Evolutionary conservation across 805 yeast genomes (phyloP).

Genomic region (Metschnikowia amazonensis): DNA sequence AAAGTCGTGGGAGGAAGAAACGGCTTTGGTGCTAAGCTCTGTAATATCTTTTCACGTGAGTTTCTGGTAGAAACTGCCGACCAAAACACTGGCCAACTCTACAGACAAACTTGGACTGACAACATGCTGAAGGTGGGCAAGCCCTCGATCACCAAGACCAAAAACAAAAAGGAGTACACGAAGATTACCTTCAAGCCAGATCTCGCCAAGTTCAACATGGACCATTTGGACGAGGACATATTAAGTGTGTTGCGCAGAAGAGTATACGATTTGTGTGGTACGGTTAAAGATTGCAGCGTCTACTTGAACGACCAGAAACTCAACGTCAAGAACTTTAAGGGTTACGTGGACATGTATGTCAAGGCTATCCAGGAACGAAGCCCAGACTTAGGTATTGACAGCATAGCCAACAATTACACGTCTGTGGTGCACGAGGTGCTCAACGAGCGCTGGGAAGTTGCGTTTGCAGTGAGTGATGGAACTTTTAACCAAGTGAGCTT

Average conservation of each 20-base stretch:
- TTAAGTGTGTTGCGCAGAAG: slow-evolving; percentile 85
- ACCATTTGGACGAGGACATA: slow-evolving; percentile 74
- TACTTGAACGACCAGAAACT: slow-evolving; percentile 71
- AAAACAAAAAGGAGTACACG: slow-evolving; percentile 71
- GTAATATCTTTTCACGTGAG: slow-evolving; percentile 91
- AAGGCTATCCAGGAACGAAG: slow-evolving; percentile 61
- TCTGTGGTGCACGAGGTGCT: slow-evolving; percentile 72
- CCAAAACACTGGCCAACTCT: slow-evolving; percentile 53
- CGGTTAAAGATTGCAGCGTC: slow-evolving; percentile 79
- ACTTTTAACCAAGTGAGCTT: slow-evolving; percentile 91
- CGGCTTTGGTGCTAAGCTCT: slow-evolving; percentile 95
- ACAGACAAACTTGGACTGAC: slow-evolving; percentile 79
- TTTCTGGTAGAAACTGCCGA: slow-evolving; percentile 90
- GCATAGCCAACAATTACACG: slow-evolving; percentile 34
- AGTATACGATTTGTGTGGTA: slow-evolving; percentile 93
- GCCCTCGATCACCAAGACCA: slow-evolving; percentile 63
- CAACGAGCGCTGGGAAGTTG: slow-evolving; percentile 92
- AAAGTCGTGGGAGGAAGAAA: slow-evolving; percentile 98
- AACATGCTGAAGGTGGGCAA: slow-evolving; percentile 79
- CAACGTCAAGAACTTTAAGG: slow-evolving; percentile 71
- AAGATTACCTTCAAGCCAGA: slow-evolving; percentile 88
- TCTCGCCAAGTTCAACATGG: slow-evolving; percentile 79
- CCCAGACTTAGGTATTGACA: slow-evolving; percentile 26
- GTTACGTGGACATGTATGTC: slow-evolving; percentile 84
- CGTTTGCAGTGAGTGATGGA: slow-evolving; percentile 90